These are phyloP conservation scores for Cutaneotrichosporon sp. DNA, from an alignment of 1,284 basidiomycete genomes.

Conservation along the genomic window DNA sequence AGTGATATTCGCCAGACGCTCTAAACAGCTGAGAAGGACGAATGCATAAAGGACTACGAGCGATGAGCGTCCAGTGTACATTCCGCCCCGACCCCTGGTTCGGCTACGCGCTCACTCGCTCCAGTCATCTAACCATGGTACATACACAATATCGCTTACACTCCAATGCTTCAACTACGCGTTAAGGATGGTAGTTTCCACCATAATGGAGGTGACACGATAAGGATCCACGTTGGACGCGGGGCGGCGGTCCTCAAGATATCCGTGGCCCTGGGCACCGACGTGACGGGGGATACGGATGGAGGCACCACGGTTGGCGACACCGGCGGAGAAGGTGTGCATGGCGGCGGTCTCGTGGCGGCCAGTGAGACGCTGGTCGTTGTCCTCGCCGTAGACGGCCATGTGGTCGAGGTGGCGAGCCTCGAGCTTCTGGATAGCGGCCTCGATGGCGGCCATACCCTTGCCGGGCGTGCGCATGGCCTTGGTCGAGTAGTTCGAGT, in stretches of 20 bases:
- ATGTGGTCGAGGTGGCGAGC: constrained; percentile 86
- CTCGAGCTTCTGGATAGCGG: constrained; percentile 83
- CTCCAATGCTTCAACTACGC: no score
- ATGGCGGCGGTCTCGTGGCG: constrained; percentile 95
- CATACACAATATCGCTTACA: constrained; percentile 4
- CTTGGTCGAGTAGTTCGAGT: constrained; percentile 90
- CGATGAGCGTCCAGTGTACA: neutral
- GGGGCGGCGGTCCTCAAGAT: constrained; percentile 92
- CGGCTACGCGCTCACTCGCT: neutral
- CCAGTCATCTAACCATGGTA: constrained; percentile 1
- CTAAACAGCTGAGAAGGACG: neutral
- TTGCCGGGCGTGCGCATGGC: constrained; percentile 80
- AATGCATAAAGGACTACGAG: constrained; percentile 8
- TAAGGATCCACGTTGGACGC: constrained; percentile 97
- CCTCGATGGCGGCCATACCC: constrained; percentile 90
- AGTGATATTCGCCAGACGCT: no score
- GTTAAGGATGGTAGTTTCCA: constrained; percentile 70
- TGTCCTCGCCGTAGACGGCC: constrained; percentile 94
- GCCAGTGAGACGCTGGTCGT: constrained; percentile 88
- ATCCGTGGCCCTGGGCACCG: constrained; percentile 85
- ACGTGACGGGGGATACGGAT: constrained; percentile 69
- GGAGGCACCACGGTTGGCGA: constrained; percentile 94
- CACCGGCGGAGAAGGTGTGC: constrained; percentile 84
- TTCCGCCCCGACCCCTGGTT: neutral
- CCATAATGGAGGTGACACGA: constrained; percentile 70